Evolutionary conservation across 2,329 filamentous ascomycete species (phyloP).

Genomic region (Endoconidiophora laricicola): DNA sequence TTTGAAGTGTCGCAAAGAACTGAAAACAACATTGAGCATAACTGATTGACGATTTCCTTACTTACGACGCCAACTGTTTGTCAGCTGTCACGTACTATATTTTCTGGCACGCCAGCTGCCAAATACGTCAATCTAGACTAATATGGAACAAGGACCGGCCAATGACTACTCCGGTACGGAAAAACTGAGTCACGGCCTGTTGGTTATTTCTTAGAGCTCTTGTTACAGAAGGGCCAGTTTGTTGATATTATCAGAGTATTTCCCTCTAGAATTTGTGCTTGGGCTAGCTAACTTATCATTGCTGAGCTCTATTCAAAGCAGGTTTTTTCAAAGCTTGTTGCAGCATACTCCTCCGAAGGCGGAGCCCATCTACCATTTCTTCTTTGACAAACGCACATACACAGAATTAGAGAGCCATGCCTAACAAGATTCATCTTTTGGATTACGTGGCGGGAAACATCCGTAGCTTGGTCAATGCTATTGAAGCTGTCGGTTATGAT

Average conservation of each 20-base stretch:
- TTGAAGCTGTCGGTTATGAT: conserved; percentile 84
- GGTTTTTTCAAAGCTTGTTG: neutral
- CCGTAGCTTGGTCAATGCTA: conserved; percentile 88
- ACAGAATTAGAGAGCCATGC: conserved; percentile 23
- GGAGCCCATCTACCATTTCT: conserved; percentile 2
- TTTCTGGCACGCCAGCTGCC: neutral
- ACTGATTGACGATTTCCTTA: neutral
- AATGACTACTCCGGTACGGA: neutral
- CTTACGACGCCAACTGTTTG: neutral
- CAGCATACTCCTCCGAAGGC: conserved; percentile 6
- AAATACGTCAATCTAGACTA: neutral
- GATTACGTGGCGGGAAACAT: conserved; percentile 96
- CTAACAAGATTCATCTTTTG: conserved; percentile 62
- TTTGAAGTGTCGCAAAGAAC: neutral
- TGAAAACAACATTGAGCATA: too few species aligned
- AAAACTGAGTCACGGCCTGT: conserved; percentile 2
- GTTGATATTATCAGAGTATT: neutral
- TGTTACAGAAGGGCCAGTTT: neutral
- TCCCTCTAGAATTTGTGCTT: too few species aligned
- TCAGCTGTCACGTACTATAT: neutral
- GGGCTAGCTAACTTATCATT: too few species aligned
- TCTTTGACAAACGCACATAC: neutral
- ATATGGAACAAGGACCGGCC: neutral
- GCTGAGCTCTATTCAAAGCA: too few species aligned
- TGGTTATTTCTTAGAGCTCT: too few species aligned